Evolutionary conservation across 139 green algal species (phyloP), one percentile per base, ranked within the genome.

Genomic region (Trebouxia sp.): DNA sequence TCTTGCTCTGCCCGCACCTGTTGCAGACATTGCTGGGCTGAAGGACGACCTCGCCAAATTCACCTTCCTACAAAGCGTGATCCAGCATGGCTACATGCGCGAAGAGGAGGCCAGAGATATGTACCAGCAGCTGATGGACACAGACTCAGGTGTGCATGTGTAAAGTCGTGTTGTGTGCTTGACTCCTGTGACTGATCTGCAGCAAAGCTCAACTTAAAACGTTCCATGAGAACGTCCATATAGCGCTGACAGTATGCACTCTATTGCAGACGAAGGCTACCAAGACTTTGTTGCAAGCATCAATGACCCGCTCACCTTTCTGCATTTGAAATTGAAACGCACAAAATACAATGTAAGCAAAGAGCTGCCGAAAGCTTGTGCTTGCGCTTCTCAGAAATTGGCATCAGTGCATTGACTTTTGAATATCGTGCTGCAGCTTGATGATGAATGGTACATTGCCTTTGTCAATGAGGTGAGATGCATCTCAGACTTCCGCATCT

Each of bases 361-460:
- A 14, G 11, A 30, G 62, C 10, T 28, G 35, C 42, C 5, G 62
- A 35, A 28, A 10, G 30, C 30, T 41, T 0, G 11, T n/a, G 10
- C 14, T 8, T 70, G 20, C 35, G 6, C 10, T n/a, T n/a, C n/a
- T n/a, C n/a, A n/a, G n/a, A n/a, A n/a, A n/a, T n/a, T n/a, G n/a
- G n/a, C n/a, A n/a, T n/a, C n/a, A n/a, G n/a, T n/a, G n/a, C n/a
- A n/a, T n/a, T 72, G 32, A 8, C 11, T 72, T 39, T 14, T 41
- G 9, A n/a, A 22, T 30, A 7, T 15, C n/a, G 47, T 45, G 26
- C 62, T 43, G 62, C 35, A 72, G 62, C 62, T 72, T 45, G 62
- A 72, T 45, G 32, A n/a, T 43, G 62, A 72, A n/a, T 72, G 62
- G 62, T 72, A 72, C 35, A 72, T 72, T 30, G 62, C 62, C 20